Evolutionary conservation across 495 filamentous ascomycete species (phyloP).

Genomic region (Geopyxis carbonaria): DNA sequence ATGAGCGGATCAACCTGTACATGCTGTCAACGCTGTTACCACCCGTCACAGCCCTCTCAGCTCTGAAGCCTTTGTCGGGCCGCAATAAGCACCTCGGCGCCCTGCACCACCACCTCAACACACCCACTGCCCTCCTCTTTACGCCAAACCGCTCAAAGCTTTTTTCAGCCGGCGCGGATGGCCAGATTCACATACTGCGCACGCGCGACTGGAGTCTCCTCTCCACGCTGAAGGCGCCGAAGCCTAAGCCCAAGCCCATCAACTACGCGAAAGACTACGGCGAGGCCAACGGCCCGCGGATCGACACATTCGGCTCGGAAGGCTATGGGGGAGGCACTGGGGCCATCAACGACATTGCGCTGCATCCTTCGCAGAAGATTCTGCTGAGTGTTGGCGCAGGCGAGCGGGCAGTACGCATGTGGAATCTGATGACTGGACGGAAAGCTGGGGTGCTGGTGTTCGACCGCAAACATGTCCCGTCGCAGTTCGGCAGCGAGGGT

Average conservation of each 20-base stretch:
- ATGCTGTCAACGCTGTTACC: slow-evolving; percentile 62
- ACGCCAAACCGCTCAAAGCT: slow-evolving; percentile 69
- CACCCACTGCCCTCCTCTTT: slow-evolving; percentile 61
- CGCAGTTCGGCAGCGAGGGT: slow-evolving; percentile 40
- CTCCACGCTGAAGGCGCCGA: slow-evolving; percentile 77
- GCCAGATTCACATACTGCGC: slow-evolving; percentile 67
- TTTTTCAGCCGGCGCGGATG: slow-evolving; percentile 68
- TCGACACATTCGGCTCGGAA: slow-evolving; percentile 45
- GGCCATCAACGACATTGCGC: slow-evolving; percentile 88
- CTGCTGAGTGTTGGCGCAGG: slow-evolving; percentile 81
- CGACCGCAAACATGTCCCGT: slow-evolving; percentile 31
- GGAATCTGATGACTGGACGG: slow-evolving; percentile 93
- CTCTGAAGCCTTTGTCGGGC: slow-evolving; percentile 47
- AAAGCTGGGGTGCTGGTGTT: slow-evolving; percentile 88
- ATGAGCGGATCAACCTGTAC: slow-evolving; percentile 91
- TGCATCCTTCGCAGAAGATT: slow-evolving; percentile 90
- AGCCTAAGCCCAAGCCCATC: slow-evolving; percentile 55
- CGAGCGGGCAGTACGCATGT: slow-evolving; percentile 79
- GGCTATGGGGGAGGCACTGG: slow-evolving; percentile 66
- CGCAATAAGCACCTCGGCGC: slow-evolving; percentile 77
- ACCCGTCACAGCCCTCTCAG: slow-evolving; percentile 21
- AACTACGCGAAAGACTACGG: slow-evolving; percentile 43
- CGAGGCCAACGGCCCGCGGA: slow-evolving; percentile 61
- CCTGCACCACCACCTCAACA: slow-evolving; percentile 67
- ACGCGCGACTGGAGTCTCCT: slow-evolving; percentile 80